These are phyloP conservation scores for Globisporangium okanoganense DNA, from an alignment of 352 stramenopile genomes.

Conservation along the genomic window DNA sequence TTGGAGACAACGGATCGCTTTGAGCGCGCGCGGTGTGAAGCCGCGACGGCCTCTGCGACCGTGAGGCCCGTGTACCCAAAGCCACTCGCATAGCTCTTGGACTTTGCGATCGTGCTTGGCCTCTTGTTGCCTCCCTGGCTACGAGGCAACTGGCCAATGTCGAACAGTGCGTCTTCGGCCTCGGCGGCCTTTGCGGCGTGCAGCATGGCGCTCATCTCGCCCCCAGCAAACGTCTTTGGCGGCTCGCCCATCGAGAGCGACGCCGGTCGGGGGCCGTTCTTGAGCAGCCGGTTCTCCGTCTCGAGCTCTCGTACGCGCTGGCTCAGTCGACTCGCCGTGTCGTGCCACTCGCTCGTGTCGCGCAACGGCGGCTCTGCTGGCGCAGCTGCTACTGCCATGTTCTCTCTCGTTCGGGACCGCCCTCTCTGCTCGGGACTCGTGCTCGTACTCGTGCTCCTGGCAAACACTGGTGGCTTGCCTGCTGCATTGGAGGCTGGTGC, in stretches of 20 bases:
- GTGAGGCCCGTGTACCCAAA: slow-evolving; percentile 54
- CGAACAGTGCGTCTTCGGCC: slow-evolving; percentile 12
- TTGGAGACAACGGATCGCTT: slow-evolving; percentile 32
- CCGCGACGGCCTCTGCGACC: slow-evolving; percentile 56
- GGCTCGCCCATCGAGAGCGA: slow-evolving; percentile 17
- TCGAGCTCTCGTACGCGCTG: slow-evolving; percentile 65
- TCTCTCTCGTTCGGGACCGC: slow-evolving; percentile 8
- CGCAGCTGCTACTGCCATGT: background rate
- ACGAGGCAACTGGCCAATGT: slow-evolving; percentile 1
- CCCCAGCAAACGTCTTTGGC: slow-evolving; percentile 34
- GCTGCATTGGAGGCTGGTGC: background rate
- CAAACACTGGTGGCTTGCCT: slow-evolving; percentile 6
- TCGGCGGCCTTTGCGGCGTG: slow-evolving; percentile 9
- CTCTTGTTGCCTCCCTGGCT: slow-evolving; percentile 2
- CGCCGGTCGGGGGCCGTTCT: slow-evolving; percentile 18
- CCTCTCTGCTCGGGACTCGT: slow-evolving; percentile 5
- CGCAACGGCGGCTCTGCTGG: slow-evolving; percentile 8
- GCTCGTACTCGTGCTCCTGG: background rate
- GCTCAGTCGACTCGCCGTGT: slow-evolving; percentile 49
- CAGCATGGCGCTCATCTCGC: slow-evolving; percentile 25
- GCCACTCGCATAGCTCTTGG: slow-evolving; percentile 48
- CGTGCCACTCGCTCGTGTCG: slow-evolving; percentile 40
- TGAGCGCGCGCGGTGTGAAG: slow-evolving; percentile 56
- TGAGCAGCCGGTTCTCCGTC: slow-evolving; percentile 54
- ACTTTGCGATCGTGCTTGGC: slow-evolving; percentile 43